These are phyloP conservation scores for Russula lepida DNA, from an alignment of 768 basidiomycete species.

Conservation along the genomic window DNA sequence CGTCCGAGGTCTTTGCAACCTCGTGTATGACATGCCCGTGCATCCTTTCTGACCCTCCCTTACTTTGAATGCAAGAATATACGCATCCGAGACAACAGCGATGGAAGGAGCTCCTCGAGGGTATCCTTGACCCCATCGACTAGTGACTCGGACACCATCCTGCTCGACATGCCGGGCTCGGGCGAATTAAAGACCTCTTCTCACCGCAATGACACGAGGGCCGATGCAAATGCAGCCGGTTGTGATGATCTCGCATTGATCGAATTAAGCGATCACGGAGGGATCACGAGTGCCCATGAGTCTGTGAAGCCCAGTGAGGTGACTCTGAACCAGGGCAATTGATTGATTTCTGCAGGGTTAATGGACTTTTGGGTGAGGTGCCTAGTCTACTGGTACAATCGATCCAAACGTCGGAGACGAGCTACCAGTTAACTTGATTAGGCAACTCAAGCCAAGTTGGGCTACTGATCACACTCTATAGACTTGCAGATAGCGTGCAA, in stretches of 20 bases:
- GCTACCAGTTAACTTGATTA: background rate
- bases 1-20: background rate
- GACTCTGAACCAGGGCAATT: background rate
- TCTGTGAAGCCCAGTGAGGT: background rate
- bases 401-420: background rate
- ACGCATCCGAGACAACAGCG: background rate
- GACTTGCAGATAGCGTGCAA: background rate
- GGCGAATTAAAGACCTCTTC: background rate
- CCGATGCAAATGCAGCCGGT: background rate
- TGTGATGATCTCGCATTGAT: background rate
- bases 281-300: background rate
- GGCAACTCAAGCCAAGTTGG: background rate
- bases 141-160: background rate
- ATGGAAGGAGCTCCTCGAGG: background rate
- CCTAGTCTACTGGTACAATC: background rate
- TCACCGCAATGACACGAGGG: background rate
- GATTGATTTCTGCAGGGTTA: background rate
- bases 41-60: background rate
- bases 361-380: background rate
- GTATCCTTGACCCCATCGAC: background rate
- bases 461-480: background rate
- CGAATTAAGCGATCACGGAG: background rate
- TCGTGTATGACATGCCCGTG: background rate
- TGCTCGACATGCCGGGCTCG: background rate
- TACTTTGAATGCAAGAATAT: background rate